Evolutionary conservation across 2,329 filamentous ascomycete genomes (phyloP).

Genomic region (Apiospora saccharicola): DNA sequence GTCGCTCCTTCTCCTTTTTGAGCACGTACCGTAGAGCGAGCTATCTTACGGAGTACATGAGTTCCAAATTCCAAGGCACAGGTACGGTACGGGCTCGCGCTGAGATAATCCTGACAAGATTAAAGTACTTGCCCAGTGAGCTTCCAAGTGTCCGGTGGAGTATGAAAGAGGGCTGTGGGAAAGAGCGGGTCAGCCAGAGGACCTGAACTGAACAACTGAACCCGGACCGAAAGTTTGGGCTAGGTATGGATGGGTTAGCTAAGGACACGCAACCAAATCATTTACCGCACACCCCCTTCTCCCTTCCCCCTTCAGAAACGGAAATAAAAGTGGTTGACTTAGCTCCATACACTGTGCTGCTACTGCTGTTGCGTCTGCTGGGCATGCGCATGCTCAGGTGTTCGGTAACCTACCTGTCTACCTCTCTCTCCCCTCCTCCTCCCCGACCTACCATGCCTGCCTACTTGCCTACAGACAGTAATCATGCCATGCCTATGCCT

Average conservation of each 20-base stretch:
- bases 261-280: conserved; percentile 19
- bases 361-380: background rate
- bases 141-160: conserved; percentile 20
- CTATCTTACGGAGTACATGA: conserved; percentile 11
- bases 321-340: background rate
- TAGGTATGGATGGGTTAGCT: conserved; percentile 15
- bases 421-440: background rate
- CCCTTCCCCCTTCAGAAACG: conserved; percentile 8
- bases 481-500: conserved; percentile 9
- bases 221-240: conserved; percentile 21
- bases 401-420: conserved; percentile 10
- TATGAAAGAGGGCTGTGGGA: background rate
- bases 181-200: background rate
- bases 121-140: conserved; percentile 18
- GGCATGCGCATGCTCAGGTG: background rate
- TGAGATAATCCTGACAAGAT: conserved; percentile 21
- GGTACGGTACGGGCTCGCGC: background rate
- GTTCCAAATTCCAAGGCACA: conserved; percentile 14
- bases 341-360: conserved; percentile 15
- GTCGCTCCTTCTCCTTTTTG: conserved; percentile 11
- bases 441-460: background rate
- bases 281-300: conserved; percentile 15
- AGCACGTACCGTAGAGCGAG: conserved; percentile 19
- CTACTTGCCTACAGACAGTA: background rate
- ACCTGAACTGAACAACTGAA: conserved; percentile 17